phyloP scores from a whole-genome alignment of 2,329 filamentous ascomycete species.

The Clarireedia paspali region DNA sequence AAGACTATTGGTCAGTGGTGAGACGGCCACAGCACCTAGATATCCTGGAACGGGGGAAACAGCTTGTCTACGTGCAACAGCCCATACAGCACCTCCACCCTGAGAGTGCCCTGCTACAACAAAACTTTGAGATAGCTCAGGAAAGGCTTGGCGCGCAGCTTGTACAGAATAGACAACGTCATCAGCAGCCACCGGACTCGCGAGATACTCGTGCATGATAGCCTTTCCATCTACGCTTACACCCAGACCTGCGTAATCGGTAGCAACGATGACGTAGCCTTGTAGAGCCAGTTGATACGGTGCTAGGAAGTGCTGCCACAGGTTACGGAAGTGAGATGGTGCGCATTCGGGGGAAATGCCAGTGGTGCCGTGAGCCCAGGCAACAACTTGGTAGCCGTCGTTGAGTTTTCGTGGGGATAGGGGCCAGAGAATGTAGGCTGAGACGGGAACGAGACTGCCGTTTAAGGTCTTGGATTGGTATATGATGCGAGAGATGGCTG shows the following conservation, averaged over 20 bases:
- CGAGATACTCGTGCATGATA: slow-evolving; percentile 36
- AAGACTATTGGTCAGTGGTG: background rate
- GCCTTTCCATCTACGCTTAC: slow-evolving; percentile 27
- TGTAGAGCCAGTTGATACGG: slow-evolving; percentile 35
- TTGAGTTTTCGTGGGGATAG: background rate
- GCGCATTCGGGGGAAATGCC: slow-evolving; percentile 34
- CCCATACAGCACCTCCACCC: slow-evolving; percentile 39
- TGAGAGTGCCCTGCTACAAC: slow-evolving; percentile 40
- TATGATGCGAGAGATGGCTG: slow-evolving; percentile 7
- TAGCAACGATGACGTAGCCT: slow-evolving; percentile 38
- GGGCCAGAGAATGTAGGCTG: background rate
- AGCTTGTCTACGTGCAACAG: slow-evolving; percentile 24
- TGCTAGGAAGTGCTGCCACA: slow-evolving; percentile 35
- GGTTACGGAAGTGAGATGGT: slow-evolving; percentile 34
- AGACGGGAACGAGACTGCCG: background rate
- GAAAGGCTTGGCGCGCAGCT: slow-evolving; percentile 37
- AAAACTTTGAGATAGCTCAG: slow-evolving; percentile 33
- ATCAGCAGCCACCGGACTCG: slow-evolving; percentile 32
- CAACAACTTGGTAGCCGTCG: slow-evolving; percentile 1
- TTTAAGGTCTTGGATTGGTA: background rate
- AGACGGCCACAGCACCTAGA: slow-evolving; percentile 7
- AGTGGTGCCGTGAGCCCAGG: slow-evolving; percentile 34
- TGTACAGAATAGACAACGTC: slow-evolving; percentile 37
- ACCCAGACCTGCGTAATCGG: slow-evolving; percentile 40
- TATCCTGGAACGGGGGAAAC: slow-evolving; percentile 9